Base-by-base conservation (phyloP, 495 filamentous ascomycete species). In the Paragyromitra xinjiangensis region DNA sequence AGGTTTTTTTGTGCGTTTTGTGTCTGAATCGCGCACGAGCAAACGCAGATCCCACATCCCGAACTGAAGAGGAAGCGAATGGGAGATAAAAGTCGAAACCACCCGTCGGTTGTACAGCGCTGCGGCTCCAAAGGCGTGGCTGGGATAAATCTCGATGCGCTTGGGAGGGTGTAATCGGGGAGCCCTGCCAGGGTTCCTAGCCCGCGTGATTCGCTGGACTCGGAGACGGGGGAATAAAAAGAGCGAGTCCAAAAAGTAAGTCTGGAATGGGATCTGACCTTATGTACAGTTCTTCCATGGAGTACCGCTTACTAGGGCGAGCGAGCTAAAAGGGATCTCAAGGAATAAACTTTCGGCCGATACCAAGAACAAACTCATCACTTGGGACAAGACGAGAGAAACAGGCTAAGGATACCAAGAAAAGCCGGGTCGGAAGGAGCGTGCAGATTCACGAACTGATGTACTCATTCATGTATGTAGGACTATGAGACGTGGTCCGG, bases 181-280 rank as follows among this genome's bases (percentile, higher is more conserved):
- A 50, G 16, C 45, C 45, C 45, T 16, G 37, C 42, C 6, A 71
- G 34, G 42, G 58, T 51, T 34, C 48, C 24, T 45, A 34, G 44
- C 50, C 8, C 6, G 29, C 7, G 44, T 53, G 50, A 53, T 72
- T 72, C 50, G 63, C 59, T 58, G 34, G 61, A 44, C 69, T 76
- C 73, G 74, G 74, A 12, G 42, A 34, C 68, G 74, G 68, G n/a
- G 74, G 59, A 77, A 77, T 39, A 73, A 61, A 66, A 50, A 19
- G 26, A 40, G 63, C 62, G 71, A 59, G 62, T 45, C 37, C 59
- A 64, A 53, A 56, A 50, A 53, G 56, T 45, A 45, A 26, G 62
- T 45, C 40, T n/a, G 42, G 48, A 39, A 59, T 42, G 61, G 40
- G 40, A 24, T 3, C 39, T 40, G 14, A 50, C 26, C 24, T 22